Conservation (phyloP, 768 basidiomycete species). For the Daedaleopsis nitida region DNA sequence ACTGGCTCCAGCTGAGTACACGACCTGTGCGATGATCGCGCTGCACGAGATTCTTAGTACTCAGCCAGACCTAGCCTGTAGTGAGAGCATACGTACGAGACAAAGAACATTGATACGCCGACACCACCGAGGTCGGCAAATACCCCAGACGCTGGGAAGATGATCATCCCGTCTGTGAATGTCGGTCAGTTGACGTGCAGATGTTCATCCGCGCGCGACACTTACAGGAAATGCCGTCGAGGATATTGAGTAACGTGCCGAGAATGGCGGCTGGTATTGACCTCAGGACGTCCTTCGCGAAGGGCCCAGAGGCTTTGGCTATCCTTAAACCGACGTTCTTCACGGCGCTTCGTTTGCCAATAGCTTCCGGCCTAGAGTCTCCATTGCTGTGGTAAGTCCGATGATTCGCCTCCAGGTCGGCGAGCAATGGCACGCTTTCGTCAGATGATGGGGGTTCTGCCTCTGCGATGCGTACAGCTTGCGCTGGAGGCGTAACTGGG, state of each 20-base stretch:
- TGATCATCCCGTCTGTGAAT: conserved; percentile 87
- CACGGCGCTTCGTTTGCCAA: conserved; percentile 20
- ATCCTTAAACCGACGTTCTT: conserved; percentile 2
- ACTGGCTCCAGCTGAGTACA: conserved; percentile 85
- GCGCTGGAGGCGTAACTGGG: not conserved
- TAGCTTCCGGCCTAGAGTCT: conserved; percentile 8
- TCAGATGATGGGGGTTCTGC: not conserved
- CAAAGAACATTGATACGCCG: conserved; percentile 96
- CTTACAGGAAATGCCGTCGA: conserved; percentile 93
- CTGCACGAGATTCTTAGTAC: conserved; percentile 34
- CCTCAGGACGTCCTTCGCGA: conserved; percentile 32
- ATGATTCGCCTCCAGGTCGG: conserved; percentile 27
- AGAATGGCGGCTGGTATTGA: conserved; percentile 84
- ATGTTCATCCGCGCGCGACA: conserved; percentile 16
- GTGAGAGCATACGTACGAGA: conserved; percentile 51
- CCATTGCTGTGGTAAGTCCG: conserved; percentile 19
- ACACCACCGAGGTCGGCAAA: conserved; percentile 82
- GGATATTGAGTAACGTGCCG: conserved; percentile 82
- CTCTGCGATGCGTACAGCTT: not conserved
- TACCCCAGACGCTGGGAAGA: conserved; percentile 83
- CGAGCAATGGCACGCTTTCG: conserved; percentile 25
- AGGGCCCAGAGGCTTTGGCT: not conserved
- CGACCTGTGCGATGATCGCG: conserved; percentile 77
- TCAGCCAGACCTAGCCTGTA: not conserved
- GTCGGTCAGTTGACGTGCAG: no score